Base-by-base conservation (phyloP, 2,329 filamentous ascomycete species). In the Fusarium burgessii region DNA sequence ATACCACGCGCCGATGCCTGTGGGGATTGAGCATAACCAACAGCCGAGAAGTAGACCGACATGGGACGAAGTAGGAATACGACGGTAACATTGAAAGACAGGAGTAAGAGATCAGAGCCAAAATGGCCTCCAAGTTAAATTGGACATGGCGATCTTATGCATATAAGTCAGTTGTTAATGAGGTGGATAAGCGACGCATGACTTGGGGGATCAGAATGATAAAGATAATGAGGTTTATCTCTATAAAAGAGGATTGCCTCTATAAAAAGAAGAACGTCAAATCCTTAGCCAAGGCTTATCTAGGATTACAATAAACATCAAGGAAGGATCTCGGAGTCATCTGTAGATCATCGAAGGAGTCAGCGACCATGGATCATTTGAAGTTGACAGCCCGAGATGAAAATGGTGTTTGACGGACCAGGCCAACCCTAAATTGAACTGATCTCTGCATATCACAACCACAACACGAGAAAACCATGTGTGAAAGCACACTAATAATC, bases 401-500 rank as follows among this genome's bases (percentile, higher is more conserved):
- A 57, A 65, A 64, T 8, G 23, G 15, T 49, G 29, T 45, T 63
- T 23, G 33, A 57, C 36, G 33, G 23, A 47, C 33, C 45, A 49
- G 17, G 20, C 36, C 50, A 56, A 43, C 41, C 36, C 47, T 50
- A 55, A 40, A 62, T 40, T 49, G 40, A 42, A 47, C 20, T 40
- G 41, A 49, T 64, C 41, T 46, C 36, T 64, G 38, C 50, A 58
- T 18, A 51, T 52, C 20, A 43, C 29, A 47, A 25, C 33, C 41
- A 58, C 38, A 41, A 45, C 69, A 71, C 56, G 52, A 59, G 60
- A 66, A 56, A 70, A 60, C 60, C 65, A 72, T 70, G 64, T 51
- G 46, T 23, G 32, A 49, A 61, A 60, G 47, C 27, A 23, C 50
- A 38, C 55, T 59, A 59, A n/a, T 18, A 40, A 36, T 55, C 41